These are phyloP conservation scores for Akanthomyces muscarius DNA, from an alignment of 2,329 filamentous ascomycete genomes.

Conservation along the genomic window DNA sequence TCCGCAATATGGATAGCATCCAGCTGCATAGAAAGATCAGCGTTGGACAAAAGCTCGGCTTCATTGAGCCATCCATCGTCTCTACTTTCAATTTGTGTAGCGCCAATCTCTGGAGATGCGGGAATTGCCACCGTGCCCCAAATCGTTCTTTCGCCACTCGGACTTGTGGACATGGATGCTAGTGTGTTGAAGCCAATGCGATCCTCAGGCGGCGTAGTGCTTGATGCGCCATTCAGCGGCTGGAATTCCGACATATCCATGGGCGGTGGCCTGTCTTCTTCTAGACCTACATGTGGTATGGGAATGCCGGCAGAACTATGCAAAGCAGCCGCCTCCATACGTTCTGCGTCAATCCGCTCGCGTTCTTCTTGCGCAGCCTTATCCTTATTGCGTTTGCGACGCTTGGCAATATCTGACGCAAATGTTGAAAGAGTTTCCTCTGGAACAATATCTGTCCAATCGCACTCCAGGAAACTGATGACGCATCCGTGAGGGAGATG, in stretches of 20 bases:
- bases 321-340: constrained; percentile 67
- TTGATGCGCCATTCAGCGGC: constrained; percentile 50
- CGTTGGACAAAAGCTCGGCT: constrained; percentile 64
- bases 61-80: constrained; percentile 86
- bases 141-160: constrained; percentile 71
- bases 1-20: constrained; percentile 47
- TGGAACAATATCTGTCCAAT: constrained; percentile 87
- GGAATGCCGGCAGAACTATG: constrained; percentile 45
- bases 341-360: constrained; percentile 76
- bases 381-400: constrained; percentile 73
- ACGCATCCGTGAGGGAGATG: constrained; percentile 90
- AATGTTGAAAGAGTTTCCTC: constrained; percentile 73
- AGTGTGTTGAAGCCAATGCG: constrained; percentile 63
- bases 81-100: constrained; percentile 27
- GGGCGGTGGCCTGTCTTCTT: constrained; percentile 35
- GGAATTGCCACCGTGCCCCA: constrained; percentile 82
- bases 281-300: constrained; percentile 34
- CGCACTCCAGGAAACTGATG: constrained; percentile 86
- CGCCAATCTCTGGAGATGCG: constrained; percentile 51
- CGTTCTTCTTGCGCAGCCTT: constrained; percentile 85
- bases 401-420: constrained; percentile 67
- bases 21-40: constrained; percentile 58
- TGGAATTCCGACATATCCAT: constrained; percentile 61
- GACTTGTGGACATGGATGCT: constrained; percentile 77
- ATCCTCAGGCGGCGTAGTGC: constrained; percentile 53